These are phyloP conservation scores for Borealophlyctis nickersoniae DNA, from an alignment of 192 early-diverging fungal species.

Conservation along the genomic window DNA sequence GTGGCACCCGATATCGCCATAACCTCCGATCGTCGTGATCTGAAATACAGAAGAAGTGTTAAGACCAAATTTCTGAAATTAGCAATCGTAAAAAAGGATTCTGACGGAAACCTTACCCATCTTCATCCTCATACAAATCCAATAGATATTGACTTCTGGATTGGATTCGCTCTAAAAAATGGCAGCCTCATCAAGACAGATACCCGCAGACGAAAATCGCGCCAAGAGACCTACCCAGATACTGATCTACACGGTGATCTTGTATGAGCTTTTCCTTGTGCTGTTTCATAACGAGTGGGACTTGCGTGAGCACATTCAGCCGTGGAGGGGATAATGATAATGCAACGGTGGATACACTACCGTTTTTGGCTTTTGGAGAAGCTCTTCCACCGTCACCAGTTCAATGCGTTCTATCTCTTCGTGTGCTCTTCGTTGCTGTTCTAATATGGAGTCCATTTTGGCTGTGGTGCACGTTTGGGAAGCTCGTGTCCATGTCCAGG, in stretches of 20 bases:
- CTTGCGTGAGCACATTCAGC: not conserved
- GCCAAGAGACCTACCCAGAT: conserved; percentile 27
- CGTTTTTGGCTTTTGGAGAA: conserved; percentile 70
- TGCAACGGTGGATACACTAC: conserved; percentile 27
- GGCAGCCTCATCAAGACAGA: not conserved
- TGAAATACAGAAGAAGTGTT: conserved; percentile 15
- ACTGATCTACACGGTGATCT: conserved; percentile 74
- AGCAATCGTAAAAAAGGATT: not conserved
- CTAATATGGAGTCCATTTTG: conserved; percentile 55
- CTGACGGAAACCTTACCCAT: conserved; percentile 64
- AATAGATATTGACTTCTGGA: conserved; percentile 57
- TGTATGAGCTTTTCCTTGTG: conserved; percentile 77
- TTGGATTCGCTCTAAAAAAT: conserved; percentile 69
- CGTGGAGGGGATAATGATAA: not conserved
- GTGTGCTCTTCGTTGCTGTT: conserved; percentile 71
- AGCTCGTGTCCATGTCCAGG: no score
- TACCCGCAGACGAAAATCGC: not conserved
- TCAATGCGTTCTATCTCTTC: conserved; percentile 94
- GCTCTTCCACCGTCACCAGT: conserved; percentile 77
- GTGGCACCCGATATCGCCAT: conserved; percentile 60
- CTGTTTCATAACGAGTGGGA: conserved; percentile 21
- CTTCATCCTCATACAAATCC: conserved; percentile 67
- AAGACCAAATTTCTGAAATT: not conserved
- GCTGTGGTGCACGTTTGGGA: no score
- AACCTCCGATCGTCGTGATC: conserved; percentile 66